Base-by-base conservation (phyloP, 2,329 filamentous ascomycete genomes). In the Alternaria arbusti region DNA sequence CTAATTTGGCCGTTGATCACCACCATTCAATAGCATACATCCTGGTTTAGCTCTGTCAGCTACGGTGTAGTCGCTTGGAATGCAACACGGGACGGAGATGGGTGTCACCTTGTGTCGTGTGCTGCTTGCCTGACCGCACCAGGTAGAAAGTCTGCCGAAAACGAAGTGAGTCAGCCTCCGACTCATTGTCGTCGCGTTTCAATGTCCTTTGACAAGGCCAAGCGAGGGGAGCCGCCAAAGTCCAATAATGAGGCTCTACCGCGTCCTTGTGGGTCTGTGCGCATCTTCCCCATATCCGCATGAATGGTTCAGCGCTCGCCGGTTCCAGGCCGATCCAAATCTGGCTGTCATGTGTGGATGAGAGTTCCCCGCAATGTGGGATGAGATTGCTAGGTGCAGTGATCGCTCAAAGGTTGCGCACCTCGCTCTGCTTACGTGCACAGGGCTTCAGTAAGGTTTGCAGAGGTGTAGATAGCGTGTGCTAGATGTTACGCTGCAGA, bases 281-380 rank as follows among this genome's bases (percentile, higher is more conserved):
- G 25, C 54, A 44, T 62, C 26, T 52, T 44, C 32, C 17, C 54
- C 54, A 49, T 44, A 54, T 40, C 63, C 60, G 57, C 43, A 56
- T 51, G 46, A 49, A 32, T 17, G 60, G 63, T 23, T 60, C 40
- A 57, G 47, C 40, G 44, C 40, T 56, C 50, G 52, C 61, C 56
- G 51, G 61, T 52, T 46, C 50, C 45, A 63, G 56, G 30, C 47
- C 23, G 43, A 20, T 50, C 25, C 30, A 23, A 50, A 20, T 12
- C n/a, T 32, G 20, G 40, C 20, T 32, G 49, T 22, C 46, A 1
- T 58, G 17, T 44, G 13, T 20, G 22, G 40, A 25, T 26, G 32
- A 20, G 15, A 36, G 26, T 32, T 44, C 55, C 63, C 63, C 59
- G 51, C 55, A 63, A 46, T 54, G 52, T 57, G 60, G 59, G 56